Base-by-base conservation (phyloP, 257 asterid species). In the Orobanche coerulescens region DNA sequence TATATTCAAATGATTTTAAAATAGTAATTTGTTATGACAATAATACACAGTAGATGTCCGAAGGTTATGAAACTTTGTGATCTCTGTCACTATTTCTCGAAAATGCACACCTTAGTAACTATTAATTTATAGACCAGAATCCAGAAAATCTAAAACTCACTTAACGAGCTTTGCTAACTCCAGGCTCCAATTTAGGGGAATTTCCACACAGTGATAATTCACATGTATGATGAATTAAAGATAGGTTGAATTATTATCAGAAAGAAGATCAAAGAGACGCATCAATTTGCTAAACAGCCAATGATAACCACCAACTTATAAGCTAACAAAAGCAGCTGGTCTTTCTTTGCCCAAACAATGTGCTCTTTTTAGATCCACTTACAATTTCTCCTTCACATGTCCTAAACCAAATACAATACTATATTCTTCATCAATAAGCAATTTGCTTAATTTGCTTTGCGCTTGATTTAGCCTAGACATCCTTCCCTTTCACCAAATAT, bases 401-500 rank as follows among this genome's bases (percentile, higher is more conserved):
- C 42, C 60, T 19, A 59, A 62, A 49, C 48, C 37, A 72, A 61
- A 54, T 39, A 20, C 14, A 51, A 54, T 4, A 24, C 19, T 16
- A 37, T 20, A 25, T 14, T 33, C 33, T 44, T 24, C 69, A 59
- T 46, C 20, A 12, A 23, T 15, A 30, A 37, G 10, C 34, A 14
- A 5, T 43, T 58, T 40, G 33, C 64, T 30, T 62, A 44, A 44
- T 58, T 48, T 58, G 24, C 67, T 33, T 48, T 24, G 3, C 22
- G 58, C 30, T 26, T 34, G 43, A 26, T 53, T 37, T 52, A 2
- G 4, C 53, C 44, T 22, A 14, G 49, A 20, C 13, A 47, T 10
- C 58, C 22, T 52, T 52, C 33, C 13, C 50, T 61, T 61, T 44
- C 16, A 19, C 66, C 55, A 56, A 54, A 19, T 48, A 34, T 50